phyloP scores from a whole-genome alignment of 139 green algal species.

The Micractinium conductrix region DNA sequence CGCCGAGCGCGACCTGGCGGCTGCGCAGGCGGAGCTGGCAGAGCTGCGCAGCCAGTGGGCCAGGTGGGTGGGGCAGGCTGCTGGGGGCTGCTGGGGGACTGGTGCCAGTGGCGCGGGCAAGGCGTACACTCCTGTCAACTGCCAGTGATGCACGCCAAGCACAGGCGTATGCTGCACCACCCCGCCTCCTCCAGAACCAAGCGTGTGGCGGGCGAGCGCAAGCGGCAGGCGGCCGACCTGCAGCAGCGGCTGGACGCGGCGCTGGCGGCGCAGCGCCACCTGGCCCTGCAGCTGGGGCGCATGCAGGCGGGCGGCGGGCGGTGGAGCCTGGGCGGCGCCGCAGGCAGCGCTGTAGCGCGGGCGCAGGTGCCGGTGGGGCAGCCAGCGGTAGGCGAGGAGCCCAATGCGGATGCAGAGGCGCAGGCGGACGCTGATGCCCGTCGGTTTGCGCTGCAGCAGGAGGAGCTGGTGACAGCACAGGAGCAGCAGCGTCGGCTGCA shows the following conservation, averaged over 20 bases:
- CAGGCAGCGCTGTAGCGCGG: neutral
- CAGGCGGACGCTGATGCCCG: neutral
- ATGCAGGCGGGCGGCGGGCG: neutral
- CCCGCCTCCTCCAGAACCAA: neutral
- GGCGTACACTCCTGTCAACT: neutral
- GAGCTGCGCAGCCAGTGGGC: constrained; percentile 61
- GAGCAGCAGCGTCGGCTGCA: constrained; percentile 39
- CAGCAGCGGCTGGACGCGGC: constrained; percentile 56
- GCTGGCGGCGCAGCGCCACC: constrained; percentile 58
- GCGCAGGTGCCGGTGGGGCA: neutral
- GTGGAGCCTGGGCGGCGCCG: neutral
- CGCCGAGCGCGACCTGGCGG: constrained; percentile 57
- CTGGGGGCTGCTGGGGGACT: neutral
- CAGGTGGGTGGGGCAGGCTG: constrained; percentile 33
- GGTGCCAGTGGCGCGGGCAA: neutral
- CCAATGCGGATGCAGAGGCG: neutral
- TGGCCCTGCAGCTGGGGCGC: constrained; percentile 48
- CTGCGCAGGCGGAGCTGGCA: constrained; percentile 58
- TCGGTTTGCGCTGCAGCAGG: constrained; percentile 70
- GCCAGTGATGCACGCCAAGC: neutral
- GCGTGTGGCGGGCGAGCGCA: constrained; percentile 50
- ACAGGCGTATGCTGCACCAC: too few species aligned
- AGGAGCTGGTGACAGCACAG: constrained; percentile 62
- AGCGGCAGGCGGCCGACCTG: constrained; percentile 48
- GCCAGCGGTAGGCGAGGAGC: neutral